Base-by-base conservation (phyloP, 2,329 filamentous ascomycete species). In the Chaetomiaceae sp. region DNA sequence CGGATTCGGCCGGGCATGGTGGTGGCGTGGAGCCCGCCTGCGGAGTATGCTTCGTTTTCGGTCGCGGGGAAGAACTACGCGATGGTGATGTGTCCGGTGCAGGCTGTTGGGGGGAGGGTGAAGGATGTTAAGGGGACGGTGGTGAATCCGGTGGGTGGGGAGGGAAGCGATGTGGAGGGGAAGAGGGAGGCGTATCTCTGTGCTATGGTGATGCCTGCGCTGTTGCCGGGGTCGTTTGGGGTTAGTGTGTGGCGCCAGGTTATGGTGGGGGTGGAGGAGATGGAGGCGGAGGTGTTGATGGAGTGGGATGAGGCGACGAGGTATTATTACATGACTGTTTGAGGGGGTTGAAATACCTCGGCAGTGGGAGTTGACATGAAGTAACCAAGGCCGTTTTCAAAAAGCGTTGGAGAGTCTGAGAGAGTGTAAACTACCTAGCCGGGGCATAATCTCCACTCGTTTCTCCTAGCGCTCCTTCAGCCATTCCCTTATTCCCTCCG, bases 251-350 rank as follows among this genome's bases (percentile, higher is more conserved):
- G 71, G 71, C 63, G 62, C 27, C 72, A 74, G 49, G 54, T 66
- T 20, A 62, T 70, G 3, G 59, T 73, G 2, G 54, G 58, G 18
- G 58, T 68, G 6, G 62, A 66, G 0, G 44, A 60, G 54, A 75
- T 76, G 71, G 64, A 69, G 33, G 60, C 53, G 0, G 73, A 76
- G 61, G 66, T 75, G 3, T 52, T 73, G 25, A 53, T 75, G 7
- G 71, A 75, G 58, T 76, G 74, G 56, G 73, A 76, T 58, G 50
- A 62, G 2, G 67, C 58, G 7, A 72, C 73, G n/a, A 62, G 74
- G 49, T 75, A 73, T 48, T 75, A 73, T 57, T 71, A 74, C 40
- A 62, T 69, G 55, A 53, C 52, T 14, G 56, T 59, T 11, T 61
- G n/a, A n/a, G n/a, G n/a, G n/a, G n/a, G n/a, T n/a, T n/a, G n/a